Percentiles rank a stretch among this genome's conserved stretches.
phyloP scores from a whole-genome alignment of 768 basidiomycete genomes.

The Leccinum boreale region DNA sequence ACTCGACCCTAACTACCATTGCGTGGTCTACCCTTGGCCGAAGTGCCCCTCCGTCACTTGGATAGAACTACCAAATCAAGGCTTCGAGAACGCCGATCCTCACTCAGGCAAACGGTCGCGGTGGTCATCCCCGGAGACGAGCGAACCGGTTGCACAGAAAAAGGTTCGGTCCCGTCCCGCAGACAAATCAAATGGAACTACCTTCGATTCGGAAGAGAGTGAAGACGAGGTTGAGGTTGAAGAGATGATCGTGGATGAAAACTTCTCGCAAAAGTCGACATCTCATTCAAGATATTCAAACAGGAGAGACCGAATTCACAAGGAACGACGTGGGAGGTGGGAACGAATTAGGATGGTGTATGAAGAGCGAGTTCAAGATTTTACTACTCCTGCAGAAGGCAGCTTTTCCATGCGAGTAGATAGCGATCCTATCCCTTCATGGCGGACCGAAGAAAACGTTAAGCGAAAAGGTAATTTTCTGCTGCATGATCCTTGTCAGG shows the following conservation, averaged over 20 bases:
- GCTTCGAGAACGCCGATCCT: constrained; percentile 3
- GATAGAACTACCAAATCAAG: constrained; percentile 14
- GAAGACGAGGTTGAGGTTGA: constrained; percentile 50
- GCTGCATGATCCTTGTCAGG: not conserved
- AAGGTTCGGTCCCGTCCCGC: constrained; percentile 24
- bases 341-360: constrained; percentile 17
- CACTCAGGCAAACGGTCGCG: constrained; percentile 28
- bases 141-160: constrained; percentile 18
- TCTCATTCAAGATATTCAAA: constrained; percentile 21
- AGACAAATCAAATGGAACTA: constrained; percentile 19
- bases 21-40: constrained; percentile 48
- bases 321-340: constrained; percentile 29
- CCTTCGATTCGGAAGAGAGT: constrained; percentile 28
- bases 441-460: constrained; percentile 24
- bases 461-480: constrained; percentile 51
- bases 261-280: constrained; percentile 16
- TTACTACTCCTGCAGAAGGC: constrained; percentile 21
- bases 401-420: constrained; percentile 34
- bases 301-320: constrained; percentile 31
- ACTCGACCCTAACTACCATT: constrained; percentile 71
- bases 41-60: constrained; percentile 26
- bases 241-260: constrained; percentile 46
- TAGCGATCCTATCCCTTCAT: constrained; percentile 14
- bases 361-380: constrained; percentile 32
- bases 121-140: constrained; percentile 23